Percentiles rank a stretch among this genome's conserved stretches.
These are phyloP conservation scores for Bryopsis sp. DNA, from an alignment of 139 green algal species.

Conservation along the genomic window DNA sequence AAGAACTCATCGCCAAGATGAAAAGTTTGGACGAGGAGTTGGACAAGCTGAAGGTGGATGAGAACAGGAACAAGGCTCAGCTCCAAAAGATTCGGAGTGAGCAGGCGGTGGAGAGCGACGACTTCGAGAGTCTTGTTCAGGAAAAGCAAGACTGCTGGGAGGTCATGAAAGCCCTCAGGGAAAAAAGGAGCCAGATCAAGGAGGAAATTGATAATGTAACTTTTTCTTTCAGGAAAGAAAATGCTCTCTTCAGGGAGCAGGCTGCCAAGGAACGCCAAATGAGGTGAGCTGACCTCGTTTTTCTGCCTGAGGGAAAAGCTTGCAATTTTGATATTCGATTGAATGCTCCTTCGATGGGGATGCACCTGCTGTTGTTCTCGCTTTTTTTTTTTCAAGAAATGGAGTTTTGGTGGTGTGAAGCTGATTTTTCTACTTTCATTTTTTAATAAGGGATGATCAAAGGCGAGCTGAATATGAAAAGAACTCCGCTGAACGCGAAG, in stretches of 20 bases:
- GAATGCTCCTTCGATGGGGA: not conserved
- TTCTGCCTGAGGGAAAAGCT: too few relatives aligned
- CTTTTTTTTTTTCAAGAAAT: not conserved
- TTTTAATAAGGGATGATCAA: not conserved
- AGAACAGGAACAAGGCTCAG: not conserved
- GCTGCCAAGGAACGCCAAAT: not conserved
- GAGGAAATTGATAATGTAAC: not conserved
- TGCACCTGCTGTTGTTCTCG: not conserved
- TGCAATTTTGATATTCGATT: not conserved
- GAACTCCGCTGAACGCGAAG: too few relatives aligned
- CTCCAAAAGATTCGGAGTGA: not conserved
- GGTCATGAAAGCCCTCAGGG: conserved; percentile 1
- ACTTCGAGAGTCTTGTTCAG: not conserved
- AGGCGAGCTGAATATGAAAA: too few relatives aligned
- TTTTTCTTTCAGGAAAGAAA: not conserved
- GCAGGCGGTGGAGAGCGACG: not conserved
- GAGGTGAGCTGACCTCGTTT: not conserved
- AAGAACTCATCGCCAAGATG: not conserved
- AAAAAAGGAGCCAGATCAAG: not conserved
- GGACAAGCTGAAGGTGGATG: not conserved
- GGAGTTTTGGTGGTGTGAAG: not conserved
- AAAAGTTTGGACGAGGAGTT: not conserved
- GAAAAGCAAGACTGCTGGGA: conserved; percentile 20
- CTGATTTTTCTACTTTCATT: too few relatives aligned
- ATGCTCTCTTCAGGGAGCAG: not conserved